Conservation (phyloP, 106 monocot genomes). For the Apostasia ramifera region DNA sequence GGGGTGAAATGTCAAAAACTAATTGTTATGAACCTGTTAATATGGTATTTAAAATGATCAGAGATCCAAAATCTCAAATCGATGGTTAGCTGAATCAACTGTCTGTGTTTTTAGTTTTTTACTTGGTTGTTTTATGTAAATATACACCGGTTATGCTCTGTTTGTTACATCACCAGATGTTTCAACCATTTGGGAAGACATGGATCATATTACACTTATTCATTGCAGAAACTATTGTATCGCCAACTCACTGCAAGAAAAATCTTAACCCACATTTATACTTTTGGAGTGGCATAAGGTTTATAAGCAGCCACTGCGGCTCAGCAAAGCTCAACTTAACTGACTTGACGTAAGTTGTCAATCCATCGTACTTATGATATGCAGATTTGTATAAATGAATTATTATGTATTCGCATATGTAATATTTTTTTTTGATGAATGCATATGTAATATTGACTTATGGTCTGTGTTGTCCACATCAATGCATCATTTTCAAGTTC, state of each 20-base stretch:
- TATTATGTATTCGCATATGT: neutral
- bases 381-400: neutral
- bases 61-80: no score
- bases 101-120: no score
- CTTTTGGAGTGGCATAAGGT: conserved; percentile 22
- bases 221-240: conserved; percentile 22
- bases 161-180: no score
- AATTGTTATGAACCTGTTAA: no score
- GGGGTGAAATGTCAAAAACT: no score
- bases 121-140: no score
- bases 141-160: no score
- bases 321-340: conserved; percentile 55
- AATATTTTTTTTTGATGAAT: neutral
- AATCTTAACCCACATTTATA: conserved; percentile 5
- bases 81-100: no score
- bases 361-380: neutral
- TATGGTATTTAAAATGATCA: no score
- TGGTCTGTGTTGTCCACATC: neutral
- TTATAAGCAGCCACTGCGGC: conserved; percentile 24
- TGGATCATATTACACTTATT: neutral
- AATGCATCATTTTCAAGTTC: neutral
- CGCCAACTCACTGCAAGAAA: conserved; percentile 7
- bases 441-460: neutral
- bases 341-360: conserved; percentile 77
- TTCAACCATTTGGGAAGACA: no score